phyloP scores from a whole-genome alignment of 305 asterid genomes.

The Fraxinus albicans region DNA sequence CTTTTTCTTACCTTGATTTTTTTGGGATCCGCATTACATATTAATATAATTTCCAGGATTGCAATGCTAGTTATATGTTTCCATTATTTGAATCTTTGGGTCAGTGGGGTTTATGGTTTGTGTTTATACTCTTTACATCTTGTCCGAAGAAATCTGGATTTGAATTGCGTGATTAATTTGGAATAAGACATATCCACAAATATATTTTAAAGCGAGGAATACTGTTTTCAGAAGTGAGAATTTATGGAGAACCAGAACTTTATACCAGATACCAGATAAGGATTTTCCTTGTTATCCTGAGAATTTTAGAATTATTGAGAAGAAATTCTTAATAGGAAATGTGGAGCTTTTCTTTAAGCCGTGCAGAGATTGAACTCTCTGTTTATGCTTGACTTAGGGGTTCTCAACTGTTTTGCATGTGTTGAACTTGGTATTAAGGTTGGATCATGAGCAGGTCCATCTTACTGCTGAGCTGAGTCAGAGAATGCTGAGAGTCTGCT shows the following conservation, averaged over 20 bases:
- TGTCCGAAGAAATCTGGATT: not conserved
- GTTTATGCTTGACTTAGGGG: not conserved
- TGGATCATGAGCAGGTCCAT: not conserved
- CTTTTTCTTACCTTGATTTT: not conserved
- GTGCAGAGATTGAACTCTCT: not conserved
- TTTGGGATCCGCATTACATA: not conserved
- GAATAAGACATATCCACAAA: not conserved
- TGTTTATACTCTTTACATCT: not conserved
- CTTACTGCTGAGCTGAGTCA: not conserved
- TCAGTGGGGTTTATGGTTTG: not conserved
- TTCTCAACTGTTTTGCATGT: not conserved
- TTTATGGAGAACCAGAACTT: not conserved
- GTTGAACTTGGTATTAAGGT: not conserved
- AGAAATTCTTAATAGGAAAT: not conserved
- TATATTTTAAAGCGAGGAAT: not conserved
- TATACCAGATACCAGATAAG: not conserved
- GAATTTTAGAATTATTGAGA: not conserved
- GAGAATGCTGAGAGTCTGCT: not conserved
- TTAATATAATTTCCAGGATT: slow-evolving; percentile 6
- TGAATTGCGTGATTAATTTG: not conserved
- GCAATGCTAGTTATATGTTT: slow-evolving; percentile 1
- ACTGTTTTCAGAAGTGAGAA: not conserved
- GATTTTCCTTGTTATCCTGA: not conserved
- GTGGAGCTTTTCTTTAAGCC: not conserved
- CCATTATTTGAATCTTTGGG: not conserved